phyloP scores from a whole-genome alignment of 805 yeast genomes.

The Metschnikowia lunata region DNA sequence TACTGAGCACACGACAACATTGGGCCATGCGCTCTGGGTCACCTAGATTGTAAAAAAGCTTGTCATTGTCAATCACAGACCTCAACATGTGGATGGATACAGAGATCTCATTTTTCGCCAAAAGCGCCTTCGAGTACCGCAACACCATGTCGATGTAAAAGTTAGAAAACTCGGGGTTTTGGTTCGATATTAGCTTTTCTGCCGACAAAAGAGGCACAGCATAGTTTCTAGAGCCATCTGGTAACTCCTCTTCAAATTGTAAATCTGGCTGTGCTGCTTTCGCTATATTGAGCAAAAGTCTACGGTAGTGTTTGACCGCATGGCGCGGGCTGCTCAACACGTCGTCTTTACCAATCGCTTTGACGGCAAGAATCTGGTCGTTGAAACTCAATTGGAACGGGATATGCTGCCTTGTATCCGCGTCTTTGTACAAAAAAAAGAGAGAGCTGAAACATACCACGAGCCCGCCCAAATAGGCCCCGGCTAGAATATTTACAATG shows the following conservation, averaged over 20 bases:
- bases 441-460: slow-evolving; percentile 37
- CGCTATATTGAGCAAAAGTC: slow-evolving; percentile 34
- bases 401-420: slow-evolving; percentile 34
- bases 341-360: slow-evolving; percentile 43
- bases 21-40: slow-evolving; percentile 39
- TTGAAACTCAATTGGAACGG: slow-evolving; percentile 35
- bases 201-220: slow-evolving; percentile 34
- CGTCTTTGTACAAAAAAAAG: slow-evolving; percentile 37
- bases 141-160: slow-evolving; percentile 41
- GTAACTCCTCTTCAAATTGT: slow-evolving; percentile 22
- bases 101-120: slow-evolving; percentile 38
- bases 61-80: slow-evolving; percentile 32
- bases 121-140: slow-evolving; percentile 36
- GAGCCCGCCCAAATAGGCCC: slow-evolving; percentile 41
- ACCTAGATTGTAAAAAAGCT: slow-evolving; percentile 34
- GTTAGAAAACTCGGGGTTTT: slow-evolving; percentile 33
- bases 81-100: slow-evolving; percentile 25
- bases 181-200: slow-evolving; percentile 24
- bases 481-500: slow-evolving; percentile 35
- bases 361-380: slow-evolving; percentile 35
- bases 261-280: slow-evolving; percentile 22
- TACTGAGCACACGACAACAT: slow-evolving; percentile 34
- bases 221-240: slow-evolving; percentile 22
- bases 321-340: slow-evolving; percentile 38
- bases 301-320: slow-evolving; percentile 41